Evolutionary conservation across 1,284 basidiomycete species (phyloP), one percentile per base, ranked within the genome.

Genomic region (Laetiporus sulphureus): DNA sequence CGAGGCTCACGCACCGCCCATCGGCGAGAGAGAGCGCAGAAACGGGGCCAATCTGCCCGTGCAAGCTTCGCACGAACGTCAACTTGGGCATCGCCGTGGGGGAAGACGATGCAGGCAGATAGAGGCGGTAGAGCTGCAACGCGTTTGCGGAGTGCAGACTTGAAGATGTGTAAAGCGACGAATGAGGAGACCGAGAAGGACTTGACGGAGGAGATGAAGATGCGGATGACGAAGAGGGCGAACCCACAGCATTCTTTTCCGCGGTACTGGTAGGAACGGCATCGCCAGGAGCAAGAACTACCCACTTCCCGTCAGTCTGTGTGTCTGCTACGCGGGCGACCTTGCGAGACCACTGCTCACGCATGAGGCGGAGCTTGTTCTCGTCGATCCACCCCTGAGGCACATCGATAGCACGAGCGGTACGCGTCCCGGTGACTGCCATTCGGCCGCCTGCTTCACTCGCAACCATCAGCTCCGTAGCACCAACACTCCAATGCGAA

Each of bases 221-320:
- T 21, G 52, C 32, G 8, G 50, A 46, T n/a, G 51, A 47, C 20
- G 46, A 36, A 6, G 44, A 40, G 12, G 53, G 32, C 33, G 49
- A 50, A 20, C 54, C 45, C 6, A 38, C 10, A 25, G 37, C 48
- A 22, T 50, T 52, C 5, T 55, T 49, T 30, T n/a, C 15, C 4
- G 37, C 33, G 16, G 42, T 33, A 19, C 37, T 30, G n/a, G 40
- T 23, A 0, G 42, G 19, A 5, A 35, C 32, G 21, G 47, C 38
- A 20, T 40, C 42, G 18, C 69, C 76, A 5, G 83, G 77, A 6
- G 81, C 85, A 34, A 90, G 69, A 7, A 89, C 79, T 36, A 90
- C 77, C 81, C 84, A 90, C 64, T 85, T 87, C 6, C 86, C 86
- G 53, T 89, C 86, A 6, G 85, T 86, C 54, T 85, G 78, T 12